phyloP scores from a whole-genome alignment of 148 eudicot species.

The Salicornia ramosissima region DNA sequence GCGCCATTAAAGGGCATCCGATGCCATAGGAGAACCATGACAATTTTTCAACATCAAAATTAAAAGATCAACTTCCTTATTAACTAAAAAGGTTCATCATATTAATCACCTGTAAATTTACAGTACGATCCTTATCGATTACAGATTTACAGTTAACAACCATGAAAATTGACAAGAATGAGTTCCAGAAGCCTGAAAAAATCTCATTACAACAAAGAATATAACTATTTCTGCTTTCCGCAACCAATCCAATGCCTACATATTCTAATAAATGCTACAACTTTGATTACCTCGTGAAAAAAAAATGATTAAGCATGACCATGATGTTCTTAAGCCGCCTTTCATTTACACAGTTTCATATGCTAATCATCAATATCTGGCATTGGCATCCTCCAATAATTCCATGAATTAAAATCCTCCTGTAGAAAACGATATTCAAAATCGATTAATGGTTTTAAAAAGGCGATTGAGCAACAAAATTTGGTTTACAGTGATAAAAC shows the following conservation, averaged over 20 bases:
- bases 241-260: background rate
- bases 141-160: background rate
- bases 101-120: constrained; percentile 1
- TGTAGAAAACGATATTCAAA: constrained; percentile 27
- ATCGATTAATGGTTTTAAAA: too few relatives aligned
- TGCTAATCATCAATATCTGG: constrained; percentile 52
- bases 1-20: too few relatives aligned
- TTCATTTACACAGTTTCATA: background rate
- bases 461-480: background rate
- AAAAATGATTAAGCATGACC: background rate
- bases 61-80: too few relatives aligned
- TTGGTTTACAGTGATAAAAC: background rate
- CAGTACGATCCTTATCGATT: background rate
- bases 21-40: too few relatives aligned
- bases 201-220: constrained; percentile 5
- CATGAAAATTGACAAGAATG: background rate
- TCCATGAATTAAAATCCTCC: constrained; percentile 97
- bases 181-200: background rate
- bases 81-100: background rate
- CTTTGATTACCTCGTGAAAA: background rate
- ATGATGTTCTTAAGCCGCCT: background rate
- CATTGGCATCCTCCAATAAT: constrained; percentile 90
- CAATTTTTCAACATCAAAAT: too few relatives aligned
- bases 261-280: background rate
- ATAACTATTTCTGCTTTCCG: background rate